Base-by-base conservation (phyloP, 495 filamentous ascomycete species). In the Haplographium delicatum region DNA sequence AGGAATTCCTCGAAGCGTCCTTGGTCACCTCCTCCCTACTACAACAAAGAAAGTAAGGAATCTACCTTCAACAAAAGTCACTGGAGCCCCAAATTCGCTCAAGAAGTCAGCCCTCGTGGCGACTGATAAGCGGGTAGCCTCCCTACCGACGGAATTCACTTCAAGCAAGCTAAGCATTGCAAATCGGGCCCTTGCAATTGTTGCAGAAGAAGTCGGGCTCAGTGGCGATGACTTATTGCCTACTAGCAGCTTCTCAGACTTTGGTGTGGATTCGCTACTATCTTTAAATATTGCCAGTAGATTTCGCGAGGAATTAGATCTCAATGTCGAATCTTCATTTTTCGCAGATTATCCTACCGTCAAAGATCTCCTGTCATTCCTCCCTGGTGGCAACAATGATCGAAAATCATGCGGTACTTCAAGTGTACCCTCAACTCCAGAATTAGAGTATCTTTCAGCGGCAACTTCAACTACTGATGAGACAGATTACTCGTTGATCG, bases 151-250 rank as follows among this genome's bases (percentile, higher is more conserved):
- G 13, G 11, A 18, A 23, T 23, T n/a, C 11, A n/a, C n/a, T n/a
- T n/a, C n/a, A n/a, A n/a, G n/a, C n/a, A n/a, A n/a, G n/a, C n/a
- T n/a, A n/a, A n/a, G n/a, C n/a, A 13, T 44, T 2, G 20, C 20
- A 1, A 18, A n/a, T 10, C 24, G 8, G 13, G 76, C 80, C 40
- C 72, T 87, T 58, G 68, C 71, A 8, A 79, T 88, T 26, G 65
- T 88, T 26, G 78, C 82, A 20, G 75, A 78, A 53, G 83, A 88
- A 58, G 74, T 80, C 31, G 83, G 82, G 45, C 69, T 86, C 44
- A 71, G 71, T 31, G 62, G 77, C 18, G 71, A 74, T 25, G 84
- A 88, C 48, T 69, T 88, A 8, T 67, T 63, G 0, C 70, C 78
- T 35, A 70, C 71, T 56, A 72, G 70, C 19, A 67, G 67, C 47